phyloP scores from a whole-genome alignment of 2,329 filamentous ascomycete genomes.

The Cordyceps farinosa region DNA sequence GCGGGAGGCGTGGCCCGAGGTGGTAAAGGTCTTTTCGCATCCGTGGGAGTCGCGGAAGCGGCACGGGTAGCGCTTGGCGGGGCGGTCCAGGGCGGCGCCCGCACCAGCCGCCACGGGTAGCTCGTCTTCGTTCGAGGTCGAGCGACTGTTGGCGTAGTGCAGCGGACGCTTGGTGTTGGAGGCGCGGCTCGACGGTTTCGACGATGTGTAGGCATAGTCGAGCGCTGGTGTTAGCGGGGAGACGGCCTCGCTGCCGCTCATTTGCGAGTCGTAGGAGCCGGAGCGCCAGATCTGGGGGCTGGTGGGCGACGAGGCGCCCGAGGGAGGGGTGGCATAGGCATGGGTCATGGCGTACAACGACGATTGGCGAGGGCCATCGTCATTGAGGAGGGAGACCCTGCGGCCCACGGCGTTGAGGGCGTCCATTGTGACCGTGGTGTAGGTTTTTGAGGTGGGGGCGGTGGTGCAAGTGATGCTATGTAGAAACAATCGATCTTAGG shows the following conservation, averaged over 20 bases:
- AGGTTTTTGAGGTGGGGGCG: neutral
- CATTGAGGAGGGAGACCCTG: conserved; percentile 58
- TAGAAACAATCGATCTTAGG: neutral
- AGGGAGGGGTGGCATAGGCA: conserved; percentile 35
- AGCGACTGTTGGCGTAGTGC: conserved; percentile 42
- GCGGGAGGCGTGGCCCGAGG: conserved; percentile 78
- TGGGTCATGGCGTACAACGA: conserved; percentile 32
- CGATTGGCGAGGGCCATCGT: conserved; percentile 43
- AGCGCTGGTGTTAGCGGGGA: conserved; percentile 55
- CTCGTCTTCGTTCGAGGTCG: conserved; percentile 52
- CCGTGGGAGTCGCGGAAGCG: conserved; percentile 67
- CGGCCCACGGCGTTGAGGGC: conserved; percentile 54
- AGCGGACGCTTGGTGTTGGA: conserved; percentile 40
- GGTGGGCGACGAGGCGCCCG: conserved; percentile 44
- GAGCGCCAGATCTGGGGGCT: conserved; percentile 58
- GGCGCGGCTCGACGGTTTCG: conserved; percentile 30
- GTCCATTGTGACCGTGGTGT: conserved; percentile 40
- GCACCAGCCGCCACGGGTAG: conserved; percentile 34
- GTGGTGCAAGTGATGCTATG: conserved; percentile 8
- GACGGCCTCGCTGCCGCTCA: conserved; percentile 45
- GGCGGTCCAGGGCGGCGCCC: conserved; percentile 42
- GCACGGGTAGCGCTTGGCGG: conserved; percentile 69
- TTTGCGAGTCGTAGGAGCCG: conserved; percentile 59
- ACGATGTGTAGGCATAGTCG: conserved; percentile 37
- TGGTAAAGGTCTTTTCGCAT: conserved; percentile 78